Evolutionary conservation across 768 basidiomycete genomes (phyloP), one percentile per base, ranked within the genome.

Genomic region (Termitomyces sp.): DNA sequence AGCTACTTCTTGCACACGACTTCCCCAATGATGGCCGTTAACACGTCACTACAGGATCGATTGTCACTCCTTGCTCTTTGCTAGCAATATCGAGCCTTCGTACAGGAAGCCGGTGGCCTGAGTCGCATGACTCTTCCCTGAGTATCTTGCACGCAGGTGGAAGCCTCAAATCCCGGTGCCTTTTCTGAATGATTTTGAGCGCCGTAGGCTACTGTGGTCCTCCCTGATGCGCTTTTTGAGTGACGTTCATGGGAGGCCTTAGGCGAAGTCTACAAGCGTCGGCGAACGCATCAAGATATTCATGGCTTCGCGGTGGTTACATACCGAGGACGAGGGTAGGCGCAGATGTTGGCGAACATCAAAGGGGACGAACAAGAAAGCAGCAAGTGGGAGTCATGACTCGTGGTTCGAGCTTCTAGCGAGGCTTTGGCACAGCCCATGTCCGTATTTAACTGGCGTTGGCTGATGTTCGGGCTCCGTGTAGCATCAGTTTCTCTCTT

Each of bases 241-340:
- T 46, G 58, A 46, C 43, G 59, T 31, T 51, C 41, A 44, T 21
- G 59, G 69, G 59, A 56, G 47, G 55, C 61, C 56, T 60, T 65
- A 63, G 75, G 63, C 55, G 75, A 73, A 73, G 75, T 70, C 70
- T 77, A 75, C 61, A 83, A 84, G 76, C 75, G 79, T 71, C 71
- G 75, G 71, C 69, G 70, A 62, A 71, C 80, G 77, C 80, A 76
- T 73, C 75, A 68, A 81, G 80, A 79, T 65, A 66, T 67, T 65
- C 78, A 76, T 83, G 82, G 82, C 81, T 73, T 66, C 72, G 78
- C 73, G 74, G 71, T 57, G 51, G 59, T 63, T 47, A 44, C 29
- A 50, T 55, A 41, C 59, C 49, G 44, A 60, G 58, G 61, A 48
- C 43, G 41, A 29, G 38, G 54, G 60, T 29, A 29, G 47, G 47